phyloP scores from a whole-genome alignment of 768 basidiomycete genomes.

The Pulveroboletus sp. region DNA sequence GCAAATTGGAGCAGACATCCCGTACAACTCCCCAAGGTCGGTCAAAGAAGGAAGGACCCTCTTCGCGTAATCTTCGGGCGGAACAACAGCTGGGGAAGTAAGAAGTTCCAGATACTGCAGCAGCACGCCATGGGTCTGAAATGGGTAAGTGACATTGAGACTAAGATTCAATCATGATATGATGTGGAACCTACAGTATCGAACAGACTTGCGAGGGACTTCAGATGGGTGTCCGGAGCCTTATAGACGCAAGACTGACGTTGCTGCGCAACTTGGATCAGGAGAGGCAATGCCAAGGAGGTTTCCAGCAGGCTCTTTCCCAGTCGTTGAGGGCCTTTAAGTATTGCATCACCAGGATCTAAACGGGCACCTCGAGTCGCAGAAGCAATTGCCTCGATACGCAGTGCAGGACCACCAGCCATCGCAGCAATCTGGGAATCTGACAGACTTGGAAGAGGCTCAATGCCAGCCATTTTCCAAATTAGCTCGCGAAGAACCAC shows the following conservation, averaged over 20 bases:
- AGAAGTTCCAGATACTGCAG: slow-evolving; percentile 91
- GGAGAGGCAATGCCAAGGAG: slow-evolving; percentile 76
- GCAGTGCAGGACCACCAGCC: slow-evolving; percentile 83
- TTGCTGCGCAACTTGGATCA: slow-evolving; percentile 90
- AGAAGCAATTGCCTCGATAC: slow-evolving; percentile 86
- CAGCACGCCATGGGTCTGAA: slow-evolving; percentile 85
- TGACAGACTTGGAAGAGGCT: slow-evolving; percentile 84
- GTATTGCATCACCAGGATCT: slow-evolving; percentile 57
- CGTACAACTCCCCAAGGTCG: slow-evolving; percentile 71
- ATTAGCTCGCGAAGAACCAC: slow-evolving; percentile 90
- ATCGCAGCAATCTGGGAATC: slow-evolving; percentile 86
- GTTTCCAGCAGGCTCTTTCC: slow-evolving; percentile 65
- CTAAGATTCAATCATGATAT: slow-evolving; percentile 12
- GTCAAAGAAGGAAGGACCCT: slow-evolving; percentile 69
- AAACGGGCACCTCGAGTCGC: slow-evolving; percentile 67
- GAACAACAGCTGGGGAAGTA: slow-evolving; percentile 62
- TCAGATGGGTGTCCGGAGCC: slow-evolving; percentile 71
- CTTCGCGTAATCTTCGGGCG: slow-evolving; percentile 67
- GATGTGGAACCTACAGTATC: slow-evolving; percentile 65
- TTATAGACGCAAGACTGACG: slow-evolving; percentile 79
- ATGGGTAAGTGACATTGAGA: slow-evolving; percentile 20
- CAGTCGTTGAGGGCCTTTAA: slow-evolving; percentile 64
- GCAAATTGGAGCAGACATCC: slow-evolving; percentile 79
- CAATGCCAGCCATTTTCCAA: slow-evolving; percentile 92
- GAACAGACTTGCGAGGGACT: slow-evolving; percentile 81